Percentiles rank a stretch among this genome's conserved stretches.
Conservation (phyloP, 148 eudicot species). For the Diospyros kaki region DNA sequence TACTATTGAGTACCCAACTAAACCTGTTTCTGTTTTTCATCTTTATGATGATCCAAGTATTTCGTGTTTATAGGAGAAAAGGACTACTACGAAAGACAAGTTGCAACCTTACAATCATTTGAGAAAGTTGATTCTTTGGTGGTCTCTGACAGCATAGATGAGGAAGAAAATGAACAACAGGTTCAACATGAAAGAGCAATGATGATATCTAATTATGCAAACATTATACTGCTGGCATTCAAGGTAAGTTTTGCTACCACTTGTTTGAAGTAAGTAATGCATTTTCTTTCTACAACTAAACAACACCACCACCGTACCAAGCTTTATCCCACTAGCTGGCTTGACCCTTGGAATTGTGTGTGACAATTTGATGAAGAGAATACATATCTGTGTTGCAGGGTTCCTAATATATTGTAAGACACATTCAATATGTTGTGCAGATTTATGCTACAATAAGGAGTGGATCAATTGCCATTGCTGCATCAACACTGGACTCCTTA, state of each 20-base stretch:
- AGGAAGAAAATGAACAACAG: conserved; percentile 51
- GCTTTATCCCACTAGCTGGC: not conserved
- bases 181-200: conserved; percentile 77
- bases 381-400: not conserved
- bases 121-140: conserved; percentile 63
- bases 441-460: conserved; percentile 71
- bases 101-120: conserved; percentile 72
- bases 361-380: not conserved
- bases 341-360: not conserved
- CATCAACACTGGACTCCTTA: conserved; percentile 88
- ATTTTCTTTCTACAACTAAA: too few species aligned
- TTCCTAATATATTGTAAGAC: not conserved
- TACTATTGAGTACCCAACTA: too few species aligned
- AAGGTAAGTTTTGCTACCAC: conserved; percentile 38
- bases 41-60: not conserved
- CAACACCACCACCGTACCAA: not conserved
- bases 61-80: conserved; percentile 51
- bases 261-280: too few species aligned
- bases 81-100: conserved; percentile 78
- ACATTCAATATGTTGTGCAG: conserved; percentile 29
- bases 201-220: conserved; percentile 80
- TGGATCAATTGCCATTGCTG: conserved; percentile 95
- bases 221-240: conserved; percentile 61
- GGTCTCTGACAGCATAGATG: conserved; percentile 33
- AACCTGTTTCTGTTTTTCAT: not conserved